Conservation (phyloP, 345 rosid genomes). For the Tarenaya hassleriana region DNA sequence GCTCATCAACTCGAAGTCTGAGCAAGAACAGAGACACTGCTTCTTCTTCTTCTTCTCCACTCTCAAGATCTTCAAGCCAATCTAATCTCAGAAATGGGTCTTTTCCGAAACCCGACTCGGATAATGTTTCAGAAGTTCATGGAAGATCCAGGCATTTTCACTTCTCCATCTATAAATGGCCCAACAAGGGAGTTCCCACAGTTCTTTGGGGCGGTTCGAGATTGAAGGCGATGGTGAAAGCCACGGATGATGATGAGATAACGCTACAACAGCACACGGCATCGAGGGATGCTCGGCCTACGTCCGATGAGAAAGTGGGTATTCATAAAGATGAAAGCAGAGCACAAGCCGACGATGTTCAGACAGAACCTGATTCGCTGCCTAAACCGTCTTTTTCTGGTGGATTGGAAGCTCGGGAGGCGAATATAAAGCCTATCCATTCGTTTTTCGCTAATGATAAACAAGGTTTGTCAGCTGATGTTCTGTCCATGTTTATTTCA, state of each 20-base stretch:
- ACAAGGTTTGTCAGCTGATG: constrained; percentile 26
- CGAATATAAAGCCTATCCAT: constrained; percentile 30
- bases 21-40: constrained; percentile 37
- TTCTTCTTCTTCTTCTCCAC: constrained; percentile 39
- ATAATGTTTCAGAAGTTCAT: constrained; percentile 27
- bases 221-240: constrained; percentile 34
- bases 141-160: constrained; percentile 46
- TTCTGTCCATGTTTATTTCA: constrained; percentile 7
- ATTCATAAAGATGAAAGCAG: constrained; percentile 17
- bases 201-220: constrained; percentile 37
- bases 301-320: constrained; percentile 7
- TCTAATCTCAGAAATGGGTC: constrained; percentile 25
- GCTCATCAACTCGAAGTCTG: constrained; percentile 33
- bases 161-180: constrained; percentile 95
- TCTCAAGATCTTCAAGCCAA: constrained; percentile 44
- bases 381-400: constrained; percentile 18
- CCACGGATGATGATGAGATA: constrained; percentile 4
- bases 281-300: background rate
- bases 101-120: constrained; percentile 9
- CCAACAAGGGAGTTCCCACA: constrained; percentile 58
- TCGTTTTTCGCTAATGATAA: constrained; percentile 23
- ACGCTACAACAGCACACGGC: background rate
- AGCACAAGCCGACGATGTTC: too few species aligned
- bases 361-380: constrained; percentile 15
- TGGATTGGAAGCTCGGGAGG: constrained; percentile 27